phyloP scores from a whole-genome alignment of 208 protist genomes.

The Acanthamoeba healyi region DNA sequence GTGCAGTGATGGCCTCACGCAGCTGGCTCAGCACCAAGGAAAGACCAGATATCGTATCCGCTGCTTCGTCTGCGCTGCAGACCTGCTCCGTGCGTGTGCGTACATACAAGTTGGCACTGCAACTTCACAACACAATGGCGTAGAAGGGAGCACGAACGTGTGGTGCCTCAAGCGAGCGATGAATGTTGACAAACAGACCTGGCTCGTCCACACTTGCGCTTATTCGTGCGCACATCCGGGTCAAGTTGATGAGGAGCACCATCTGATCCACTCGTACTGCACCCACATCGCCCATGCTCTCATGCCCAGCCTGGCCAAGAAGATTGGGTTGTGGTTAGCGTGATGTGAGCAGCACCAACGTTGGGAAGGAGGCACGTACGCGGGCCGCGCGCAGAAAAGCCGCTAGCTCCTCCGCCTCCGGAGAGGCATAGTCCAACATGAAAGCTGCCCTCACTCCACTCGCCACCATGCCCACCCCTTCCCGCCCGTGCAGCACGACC shows the following conservation, averaged over 20 bases:
- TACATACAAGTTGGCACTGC: no score
- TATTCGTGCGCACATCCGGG: background rate
- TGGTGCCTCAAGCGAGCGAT: background rate
- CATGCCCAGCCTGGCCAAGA: background rate
- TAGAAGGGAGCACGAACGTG: background rate
- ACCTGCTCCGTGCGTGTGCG: background rate
- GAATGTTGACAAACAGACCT: background rate
- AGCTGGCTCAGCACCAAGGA: background rate
- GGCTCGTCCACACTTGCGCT: background rate
- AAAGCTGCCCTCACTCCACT: background rate
- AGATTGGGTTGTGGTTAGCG: no score
- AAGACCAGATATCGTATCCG: background rate
- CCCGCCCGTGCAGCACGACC: no score
- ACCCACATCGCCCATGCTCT: background rate
- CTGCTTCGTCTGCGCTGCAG: background rate
- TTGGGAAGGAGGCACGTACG: background rate
- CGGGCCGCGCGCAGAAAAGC: background rate
- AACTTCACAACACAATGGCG: no score
- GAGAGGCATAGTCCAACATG: conserved; percentile 1
- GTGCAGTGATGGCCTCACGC: background rate
- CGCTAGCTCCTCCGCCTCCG: background rate
- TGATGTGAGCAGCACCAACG: background rate
- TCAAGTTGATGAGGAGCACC: conserved; percentile 10
- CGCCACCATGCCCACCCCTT: background rate
- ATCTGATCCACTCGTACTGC: conserved; percentile 16